Conservation (phyloP, 148 eudicot genomes). For the Silene uniflora region DNA sequence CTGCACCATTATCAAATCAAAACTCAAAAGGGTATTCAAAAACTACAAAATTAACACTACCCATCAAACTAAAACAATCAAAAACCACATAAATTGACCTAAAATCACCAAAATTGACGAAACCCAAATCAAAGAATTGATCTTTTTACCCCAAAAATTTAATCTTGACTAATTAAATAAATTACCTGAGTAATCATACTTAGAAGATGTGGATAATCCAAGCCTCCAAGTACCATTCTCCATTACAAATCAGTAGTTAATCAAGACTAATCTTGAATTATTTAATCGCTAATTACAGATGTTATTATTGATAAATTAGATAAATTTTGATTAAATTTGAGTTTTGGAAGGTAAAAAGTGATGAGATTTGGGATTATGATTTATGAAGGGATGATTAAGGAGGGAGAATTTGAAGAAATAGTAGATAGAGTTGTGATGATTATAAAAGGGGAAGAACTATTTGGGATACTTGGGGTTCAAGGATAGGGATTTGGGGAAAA, state of each 20-base stretch:
- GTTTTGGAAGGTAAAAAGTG: background rate
- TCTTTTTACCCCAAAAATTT: background rate
- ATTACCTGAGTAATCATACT: constrained; percentile 25
- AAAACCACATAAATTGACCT: background rate
- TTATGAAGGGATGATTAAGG: background rate
- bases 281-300: background rate
- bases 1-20: constrained; percentile 15
- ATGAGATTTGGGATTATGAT: background rate
- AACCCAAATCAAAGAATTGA: constrained; percentile 18
- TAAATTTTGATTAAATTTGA: background rate
- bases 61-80: constrained; percentile 8
- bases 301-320: background rate
- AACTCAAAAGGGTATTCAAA: background rate
- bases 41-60: constrained; percentile 3
- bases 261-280: background rate
- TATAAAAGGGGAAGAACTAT: background rate
- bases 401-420: background rate
- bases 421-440: background rate
- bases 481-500: background rate
- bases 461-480: constrained; percentile 3
- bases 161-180: background rate
- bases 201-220: constrained; percentile 29
- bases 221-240: constrained; percentile 31
- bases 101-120: background rate
- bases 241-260: constrained; percentile 24